These are phyloP conservation scores for Mrakia hoshinonis DNA, from an alignment of 768 basidiomycete genomes.

Conservation along the genomic window DNA sequence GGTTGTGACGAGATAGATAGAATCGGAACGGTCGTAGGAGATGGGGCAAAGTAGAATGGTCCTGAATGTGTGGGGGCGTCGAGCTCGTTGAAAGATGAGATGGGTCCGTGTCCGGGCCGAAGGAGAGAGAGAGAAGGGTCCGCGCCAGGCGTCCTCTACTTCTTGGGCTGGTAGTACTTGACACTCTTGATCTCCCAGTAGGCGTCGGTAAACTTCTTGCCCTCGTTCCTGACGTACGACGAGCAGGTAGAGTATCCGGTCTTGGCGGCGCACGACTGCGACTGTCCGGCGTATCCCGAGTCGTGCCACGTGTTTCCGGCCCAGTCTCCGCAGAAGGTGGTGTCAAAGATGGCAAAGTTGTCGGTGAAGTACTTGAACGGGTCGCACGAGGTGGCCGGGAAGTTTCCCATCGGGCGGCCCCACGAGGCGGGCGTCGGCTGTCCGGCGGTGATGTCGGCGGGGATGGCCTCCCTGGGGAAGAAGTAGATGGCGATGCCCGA, in stretches of 20 bases:
- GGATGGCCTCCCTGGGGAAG: constrained; percentile 65
- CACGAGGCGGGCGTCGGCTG: constrained; percentile 67
- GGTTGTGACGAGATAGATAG: too few species aligned
- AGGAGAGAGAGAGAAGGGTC: not conserved
- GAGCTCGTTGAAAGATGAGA: not conserved
- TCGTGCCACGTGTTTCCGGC: constrained; percentile 70
- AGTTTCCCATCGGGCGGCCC: constrained; percentile 68
- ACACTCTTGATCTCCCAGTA: constrained; percentile 68
- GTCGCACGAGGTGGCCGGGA: constrained; percentile 65
- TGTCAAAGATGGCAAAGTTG: constrained; percentile 66
- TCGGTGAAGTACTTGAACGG: constrained; percentile 69
- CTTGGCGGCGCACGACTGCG: constrained; percentile 63
- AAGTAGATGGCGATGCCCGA: constrained; percentile 62
- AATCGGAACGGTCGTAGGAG: too few species aligned
- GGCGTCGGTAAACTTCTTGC: constrained; percentile 62
- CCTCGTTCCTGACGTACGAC: constrained; percentile 64
- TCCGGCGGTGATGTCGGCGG: constrained; percentile 63
- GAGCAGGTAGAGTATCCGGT: constrained; percentile 77
- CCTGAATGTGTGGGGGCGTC: too few species aligned
- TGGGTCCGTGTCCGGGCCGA: too few species aligned
- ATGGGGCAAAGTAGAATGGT: too few species aligned
- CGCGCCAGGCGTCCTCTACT: not conserved
- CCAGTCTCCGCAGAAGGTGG: constrained; percentile 80
- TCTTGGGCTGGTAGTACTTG: constrained; percentile 54
- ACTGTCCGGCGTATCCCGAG: constrained; percentile 51